A percentile compares a stretch with the other conserved stretches of the same genome.
Conservation (phyloP, 2,329 filamentous ascomycete genomes). For the Aspergillus transmontanensis region DNA sequence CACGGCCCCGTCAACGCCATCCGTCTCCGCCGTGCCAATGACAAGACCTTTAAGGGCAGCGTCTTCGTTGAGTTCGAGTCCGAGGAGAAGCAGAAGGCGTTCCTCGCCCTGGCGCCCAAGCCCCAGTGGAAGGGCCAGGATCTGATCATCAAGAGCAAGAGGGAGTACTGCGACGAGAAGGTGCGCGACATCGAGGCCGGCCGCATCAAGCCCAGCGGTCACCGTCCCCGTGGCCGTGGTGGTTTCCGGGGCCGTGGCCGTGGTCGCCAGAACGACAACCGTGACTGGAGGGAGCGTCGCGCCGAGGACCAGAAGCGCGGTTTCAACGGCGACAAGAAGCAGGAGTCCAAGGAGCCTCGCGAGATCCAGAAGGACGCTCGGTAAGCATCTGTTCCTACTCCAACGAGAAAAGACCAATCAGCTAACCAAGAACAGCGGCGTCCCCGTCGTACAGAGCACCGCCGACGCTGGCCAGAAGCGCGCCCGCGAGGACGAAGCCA, state of each 20-base stretch:
- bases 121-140: constrained; percentile 83
- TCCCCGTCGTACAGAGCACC: constrained; percentile 47
- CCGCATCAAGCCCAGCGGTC: constrained; percentile 61
- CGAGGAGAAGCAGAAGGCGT: constrained; percentile 76
- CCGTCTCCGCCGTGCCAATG: constrained; percentile 76
- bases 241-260: constrained; percentile 48
- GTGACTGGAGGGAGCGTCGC: constrained; percentile 50
- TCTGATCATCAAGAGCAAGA: constrained; percentile 83
- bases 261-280: constrained; percentile 38
- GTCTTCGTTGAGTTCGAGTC: constrained; percentile 91
- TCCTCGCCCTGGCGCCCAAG: constrained; percentile 76
- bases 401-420: background rate
- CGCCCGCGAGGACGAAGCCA: constrained; percentile 44
- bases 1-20: constrained; percentile 80
- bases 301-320: constrained; percentile 48
- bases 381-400: constrained; percentile 27
- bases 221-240: constrained; percentile 32
- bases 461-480: constrained; percentile 48
- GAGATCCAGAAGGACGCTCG: constrained; percentile 45
- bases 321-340: constrained; percentile 29
- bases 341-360: constrained; percentile 27
- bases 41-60: constrained; percentile 87
- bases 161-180: constrained; percentile 81
- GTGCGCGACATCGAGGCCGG: constrained; percentile 70
- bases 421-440: constrained; percentile 39